Evolutionary conservation across 2,329 filamentous ascomycete genomes (phyloP), one percentile per base, ranked within the genome.

Genomic region (Penicillium sp.): DNA sequence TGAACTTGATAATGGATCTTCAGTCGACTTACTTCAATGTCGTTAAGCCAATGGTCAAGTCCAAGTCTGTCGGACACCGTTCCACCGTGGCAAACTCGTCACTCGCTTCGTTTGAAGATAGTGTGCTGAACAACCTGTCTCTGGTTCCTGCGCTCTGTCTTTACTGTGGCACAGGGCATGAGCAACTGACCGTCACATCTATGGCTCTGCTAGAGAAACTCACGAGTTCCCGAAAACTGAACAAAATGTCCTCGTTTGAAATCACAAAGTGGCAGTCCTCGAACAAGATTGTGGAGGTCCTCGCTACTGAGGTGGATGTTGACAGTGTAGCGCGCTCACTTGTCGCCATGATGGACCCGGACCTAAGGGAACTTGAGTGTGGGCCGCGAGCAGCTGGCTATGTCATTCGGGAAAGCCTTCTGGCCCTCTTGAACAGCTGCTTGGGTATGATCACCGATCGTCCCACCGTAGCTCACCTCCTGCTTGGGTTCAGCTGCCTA

Each of bases 11-110:
- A 4, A 83, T 98, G 73, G 91, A 93, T 64, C 84, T 97, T 19
- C 95, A 99, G 73, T 86, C 92, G 16, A 98, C 94, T 0, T 99
- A 96, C 73, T 84, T 96, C 45, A 89, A 98, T 71, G 87, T 99
- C 55, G 90, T 98, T 16, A 87, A 90, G 56, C 92, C 93, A 2
- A 77, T 92, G 11, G 82, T 97, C 67, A 91, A 90, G 72, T 82
- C 84, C 37, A 86, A 92, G 58, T 79, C 85, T 22, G 84, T 83
- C 30, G 80, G 84, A 52, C 84, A 86, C 54, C 82, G 85, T 30
- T 79, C 82, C 8, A 83, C 85, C 4, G 88, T 95, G 25, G 85
- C 89, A 0, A 92, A 91, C 68, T 85, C 89, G 6, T 88, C 92
- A 0, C 90, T 94, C 67, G 84, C 90, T n/a, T 93, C 90, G 0